Conservation (phyloP, 495 filamentous ascomycete species). For the Aspergillus cavernicola region DNA sequence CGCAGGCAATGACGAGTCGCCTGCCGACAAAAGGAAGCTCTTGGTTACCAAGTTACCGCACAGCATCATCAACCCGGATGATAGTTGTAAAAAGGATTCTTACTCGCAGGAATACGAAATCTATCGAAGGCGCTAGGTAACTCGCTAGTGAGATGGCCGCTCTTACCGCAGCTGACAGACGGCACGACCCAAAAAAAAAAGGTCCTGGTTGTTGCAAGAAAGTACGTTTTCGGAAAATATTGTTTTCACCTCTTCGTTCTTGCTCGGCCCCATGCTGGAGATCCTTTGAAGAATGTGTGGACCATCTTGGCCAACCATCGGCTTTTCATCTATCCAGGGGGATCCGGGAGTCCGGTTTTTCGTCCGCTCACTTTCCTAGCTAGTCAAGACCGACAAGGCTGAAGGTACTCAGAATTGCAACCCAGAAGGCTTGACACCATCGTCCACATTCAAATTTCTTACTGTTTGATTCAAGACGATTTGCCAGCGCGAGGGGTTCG, state of each 20-base stretch:
- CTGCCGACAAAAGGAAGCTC: not conserved
- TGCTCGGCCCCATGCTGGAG: not conserved
- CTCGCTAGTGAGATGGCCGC: slow-evolving; percentile 3
- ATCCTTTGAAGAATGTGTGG: not conserved
- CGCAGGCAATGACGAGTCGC: not conserved
- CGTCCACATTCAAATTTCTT: not conserved
- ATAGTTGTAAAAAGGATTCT: too few relatives aligned
- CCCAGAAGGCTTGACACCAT: not conserved
- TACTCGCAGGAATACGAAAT: too few relatives aligned
- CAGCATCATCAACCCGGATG: not conserved
- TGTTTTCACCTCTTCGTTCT: not conserved
- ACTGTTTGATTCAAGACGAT: not conserved
- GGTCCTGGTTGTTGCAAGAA: not conserved
- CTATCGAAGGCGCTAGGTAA: not conserved
- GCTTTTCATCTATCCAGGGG: not conserved
- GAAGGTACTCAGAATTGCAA: slow-evolving; percentile 1
- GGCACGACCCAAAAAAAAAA: not conserved
- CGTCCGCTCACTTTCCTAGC: not conserved
- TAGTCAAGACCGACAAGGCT: not conserved
- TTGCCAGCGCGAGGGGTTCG: not conserved
- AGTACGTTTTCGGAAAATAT: not conserved
- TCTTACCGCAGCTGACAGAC: slow-evolving; percentile 14
- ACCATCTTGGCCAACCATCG: not conserved
- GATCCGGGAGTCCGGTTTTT: not conserved
- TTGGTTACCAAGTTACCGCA: not conserved